Base-by-base conservation (phyloP, 768 basidiomycete genomes). In the Kwoniella dejecticola region DNA sequence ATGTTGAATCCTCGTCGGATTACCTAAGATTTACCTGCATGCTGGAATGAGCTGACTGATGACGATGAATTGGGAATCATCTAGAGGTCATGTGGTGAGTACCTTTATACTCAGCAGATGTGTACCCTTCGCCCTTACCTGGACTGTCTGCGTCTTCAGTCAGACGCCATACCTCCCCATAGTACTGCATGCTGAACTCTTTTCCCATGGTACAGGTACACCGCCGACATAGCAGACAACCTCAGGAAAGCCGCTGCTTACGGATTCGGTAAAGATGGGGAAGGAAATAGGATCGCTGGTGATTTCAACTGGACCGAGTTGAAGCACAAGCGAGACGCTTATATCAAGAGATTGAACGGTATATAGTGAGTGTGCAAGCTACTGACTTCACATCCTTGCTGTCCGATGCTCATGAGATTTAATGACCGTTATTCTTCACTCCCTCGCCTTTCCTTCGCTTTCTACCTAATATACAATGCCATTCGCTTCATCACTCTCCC, bases 11-110 rank as follows among this genome's bases (percentile, higher is more conserved):
- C 19, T 38, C 57, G 15, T 24, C 27, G 15, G 13, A 49, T 31
- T 4, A 21, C 30, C 10, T 7, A 21, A 15, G 2, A 17, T 4
- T 19, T 24, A 13, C 19, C 30, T 33, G 5, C 5, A 52, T 52
- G 49, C 7, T 57, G 21, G 36, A 24, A 15, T 15, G 17, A 40
- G 21, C 40, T 23, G 31, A 24, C 50, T 4, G 24, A 52, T 24
- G 12, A 52, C 6, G n/a, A 4, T 52, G 26, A 23, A 10, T 44
- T 66, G 56, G 26, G 44, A 38, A 36, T 36, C 13, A 38, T 53
- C 30, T 60, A 55, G 59, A 95, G 91, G 87, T 99, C 57, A 98
- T 98, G 95, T 99, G 95, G 95, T 89, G 93, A 65, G 91, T 91
- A 40, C 26, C 91, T 21, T 53, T 36, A 21, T 53, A 7, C n/a